A percentile compares a stretch with the other conserved stretches of the same genome.
Evolutionary conservation across 169 alveolate species (phyloP).

Genomic region (Plasmodium relictum): DNA sequence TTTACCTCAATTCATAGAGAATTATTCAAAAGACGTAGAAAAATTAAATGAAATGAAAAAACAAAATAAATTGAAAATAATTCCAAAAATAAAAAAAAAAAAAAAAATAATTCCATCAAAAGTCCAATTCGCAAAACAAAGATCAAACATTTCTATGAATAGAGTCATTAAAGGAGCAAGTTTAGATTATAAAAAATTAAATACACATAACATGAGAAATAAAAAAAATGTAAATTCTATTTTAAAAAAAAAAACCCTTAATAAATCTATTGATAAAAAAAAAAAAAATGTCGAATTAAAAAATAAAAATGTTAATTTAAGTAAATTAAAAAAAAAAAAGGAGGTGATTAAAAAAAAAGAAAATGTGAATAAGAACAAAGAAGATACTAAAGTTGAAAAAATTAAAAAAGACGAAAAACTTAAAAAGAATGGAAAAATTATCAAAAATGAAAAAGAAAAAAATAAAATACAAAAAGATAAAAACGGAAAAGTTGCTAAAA

Average conservation of each 20-base stretch:
- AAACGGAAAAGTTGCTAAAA: constrained; percentile 29
- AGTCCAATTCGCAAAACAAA: constrained; percentile 53
- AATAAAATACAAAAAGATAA: constrained; percentile 9
- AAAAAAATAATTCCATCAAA: constrained; percentile 32
- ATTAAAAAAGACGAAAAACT: constrained; percentile 31
- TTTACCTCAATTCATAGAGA: constrained; percentile 58
- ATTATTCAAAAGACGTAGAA: constrained; percentile 69
- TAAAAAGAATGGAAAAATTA: constrained; percentile 20
- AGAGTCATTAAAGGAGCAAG: constrained; percentile 66
- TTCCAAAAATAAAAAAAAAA: constrained; percentile 19
- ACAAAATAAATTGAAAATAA: constrained; percentile 27
- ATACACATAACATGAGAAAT: constrained; percentile 37
- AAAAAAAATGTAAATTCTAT: constrained; percentile 43
- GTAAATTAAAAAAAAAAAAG: constrained; percentile 32
- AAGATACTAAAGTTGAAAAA: constrained; percentile 22
- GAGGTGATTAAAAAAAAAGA: constrained; percentile 5
- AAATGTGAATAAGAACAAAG: constrained; percentile 19
- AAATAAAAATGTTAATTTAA: constrained; percentile 17
- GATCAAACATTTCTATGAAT: constrained; percentile 60
- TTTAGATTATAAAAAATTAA: constrained; percentile 57
- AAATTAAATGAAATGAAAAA: constrained; percentile 62
- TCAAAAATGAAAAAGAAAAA: constrained; percentile 26
- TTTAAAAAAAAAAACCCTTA: constrained; percentile 51
- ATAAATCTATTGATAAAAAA: constrained; percentile 40
- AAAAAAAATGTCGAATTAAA: constrained; percentile 25